Base-by-base conservation (phyloP, 306 rosid species). In the Vigna mungo region DNA sequence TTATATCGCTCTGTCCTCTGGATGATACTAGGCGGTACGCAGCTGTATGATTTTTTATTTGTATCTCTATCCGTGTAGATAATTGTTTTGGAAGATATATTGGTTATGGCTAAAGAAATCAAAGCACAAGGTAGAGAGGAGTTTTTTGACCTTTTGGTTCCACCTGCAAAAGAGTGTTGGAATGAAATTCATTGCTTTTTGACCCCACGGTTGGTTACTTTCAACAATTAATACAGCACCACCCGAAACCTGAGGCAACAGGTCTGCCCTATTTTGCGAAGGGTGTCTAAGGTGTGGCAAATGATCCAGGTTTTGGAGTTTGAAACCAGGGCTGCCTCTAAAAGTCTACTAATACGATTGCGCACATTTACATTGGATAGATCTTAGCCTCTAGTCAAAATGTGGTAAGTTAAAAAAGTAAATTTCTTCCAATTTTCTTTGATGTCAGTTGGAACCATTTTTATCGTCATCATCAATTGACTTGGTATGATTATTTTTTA, bases 141-240 rank as follows among this genome's bases (percentile, higher is more conserved):
- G 85, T 93, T 72, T 88, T 32, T 89, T 77, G 87, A 88, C 91
- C 91, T 83, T 68, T 74, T 92, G 91, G 91, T 92, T 68, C 72
- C 72, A 49, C 55, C 71, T 32, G 18, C 39, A 20, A 14, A 51
- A 49, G 34, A 34, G 25, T 48, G 23, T 80, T 52, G 41, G 60
- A 11, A 66, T 84, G 44, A 51, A 36, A 23, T 62, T 14, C 17
- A 34, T 18, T 60, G 61, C 58, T 56, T 46, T 36, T 25, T 25
- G 43, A 41, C 71, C 61, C 52, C 58, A 46, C 55, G 69, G 61
- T 46, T 53, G 51, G 72, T 54, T 61, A 47, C 67, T 78, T 9
- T 79, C 71, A 47, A 46, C 61, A 62, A 54, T 70, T 75, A 62
- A 54, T 70, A 68, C 80, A 85, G 95, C 90, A 84, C 66, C 82